These are phyloP conservation scores for Phytopythium ostracodes DNA, from an alignment of 352 stramenopile genomes.

Conservation along the genomic window DNA sequence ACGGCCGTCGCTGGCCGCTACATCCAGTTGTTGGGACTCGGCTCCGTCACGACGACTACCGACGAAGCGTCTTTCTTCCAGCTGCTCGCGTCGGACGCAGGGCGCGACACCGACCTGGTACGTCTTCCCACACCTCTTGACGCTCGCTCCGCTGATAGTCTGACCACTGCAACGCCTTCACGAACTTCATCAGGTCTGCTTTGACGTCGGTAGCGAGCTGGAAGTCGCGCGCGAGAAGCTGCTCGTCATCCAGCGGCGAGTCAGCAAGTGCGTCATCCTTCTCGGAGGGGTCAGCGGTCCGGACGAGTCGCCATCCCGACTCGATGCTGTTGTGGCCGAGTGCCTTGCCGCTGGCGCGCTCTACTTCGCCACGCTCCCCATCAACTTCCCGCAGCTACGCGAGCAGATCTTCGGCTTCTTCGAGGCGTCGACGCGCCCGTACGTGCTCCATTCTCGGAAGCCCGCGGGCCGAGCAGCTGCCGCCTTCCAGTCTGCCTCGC, in stretches of 20 bases:
- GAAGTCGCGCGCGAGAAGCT: conserved; percentile 43
- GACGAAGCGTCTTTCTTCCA: conserved; percentile 35
- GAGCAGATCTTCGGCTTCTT: conserved; percentile 49
- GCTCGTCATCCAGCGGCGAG: conserved; percentile 21
- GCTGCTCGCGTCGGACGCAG: conserved; percentile 26
- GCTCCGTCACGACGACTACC: conserved; percentile 34
- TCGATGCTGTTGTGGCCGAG: conserved; percentile 32
- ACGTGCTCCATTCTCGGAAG: conserved; percentile 53
- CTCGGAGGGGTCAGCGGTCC: conserved; percentile 27
- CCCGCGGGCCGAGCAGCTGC: conserved; percentile 12
- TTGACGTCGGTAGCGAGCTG: conserved; percentile 50
- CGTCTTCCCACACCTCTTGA: neutral
- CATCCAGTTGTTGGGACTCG: conserved; percentile 65
- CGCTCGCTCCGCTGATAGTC: neutral
- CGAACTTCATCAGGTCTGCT: conserved; percentile 36
- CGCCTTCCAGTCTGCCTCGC: conserved; percentile 16
- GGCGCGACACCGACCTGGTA: conserved; percentile 46
- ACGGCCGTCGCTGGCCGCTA: conserved; percentile 54
- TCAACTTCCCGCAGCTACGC: conserved; percentile 59
- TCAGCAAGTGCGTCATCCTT: conserved; percentile 50
- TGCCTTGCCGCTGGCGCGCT: conserved; percentile 48
- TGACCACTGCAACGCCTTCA: neutral
- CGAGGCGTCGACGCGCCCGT: conserved; percentile 47
- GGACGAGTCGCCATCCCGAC: conserved; percentile 20
- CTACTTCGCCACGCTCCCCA: conserved; percentile 55